Base-by-base conservation (phyloP, 2,329 filamentous ascomycete species). In the Huntiella abstrusa region DNA sequence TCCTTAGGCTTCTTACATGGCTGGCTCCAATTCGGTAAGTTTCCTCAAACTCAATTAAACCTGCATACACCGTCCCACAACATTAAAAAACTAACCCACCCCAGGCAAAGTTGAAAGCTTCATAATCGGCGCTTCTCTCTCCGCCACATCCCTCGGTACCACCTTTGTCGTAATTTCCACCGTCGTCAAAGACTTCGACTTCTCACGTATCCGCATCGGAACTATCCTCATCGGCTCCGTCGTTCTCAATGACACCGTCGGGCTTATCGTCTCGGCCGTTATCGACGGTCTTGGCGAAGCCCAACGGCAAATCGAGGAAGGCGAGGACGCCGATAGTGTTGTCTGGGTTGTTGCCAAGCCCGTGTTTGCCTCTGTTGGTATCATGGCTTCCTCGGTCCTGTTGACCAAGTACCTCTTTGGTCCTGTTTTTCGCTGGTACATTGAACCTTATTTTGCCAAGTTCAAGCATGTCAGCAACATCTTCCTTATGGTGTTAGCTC, bases 241-340 rank as follows among this genome's bases (percentile, higher is more conserved):
- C 7, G 61, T 68, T 16, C 64, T 68, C 33, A 64, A 67, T 52
- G 64, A 68, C 53, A 62, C 67, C 1, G 59, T 61, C 1, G 64
- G 64, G 2, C 59, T 68, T 8, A 60, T 68, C 43, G 62, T 66
- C 53, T 62, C 62, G 28, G 53, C 53, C 41, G 52, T 55, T 12
- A 55, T 55, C 38, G 52, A 53, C 45, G 51, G 53, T 16, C 53
- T 56, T 7, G 54, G 55, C 6, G 48, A 44, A 11, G 49, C 54
- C 12, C 43, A 51, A n/a, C 48, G 42, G 2, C 49, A 48, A 5
- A 45, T 47, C 8, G 17, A 54, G 16, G 52, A 51, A 35, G 59
- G 56, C 5, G 33, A 33, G 5, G 11, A n/a, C 10, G 17, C 41
- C 5, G 34, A 39, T 8, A 38, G 19, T 36, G 55, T 63, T 3